These are phyloP conservation scores for Retiboletus flavoniger DNA, from an alignment of 1,284 basidiomycete species.

Conservation along the genomic window DNA sequence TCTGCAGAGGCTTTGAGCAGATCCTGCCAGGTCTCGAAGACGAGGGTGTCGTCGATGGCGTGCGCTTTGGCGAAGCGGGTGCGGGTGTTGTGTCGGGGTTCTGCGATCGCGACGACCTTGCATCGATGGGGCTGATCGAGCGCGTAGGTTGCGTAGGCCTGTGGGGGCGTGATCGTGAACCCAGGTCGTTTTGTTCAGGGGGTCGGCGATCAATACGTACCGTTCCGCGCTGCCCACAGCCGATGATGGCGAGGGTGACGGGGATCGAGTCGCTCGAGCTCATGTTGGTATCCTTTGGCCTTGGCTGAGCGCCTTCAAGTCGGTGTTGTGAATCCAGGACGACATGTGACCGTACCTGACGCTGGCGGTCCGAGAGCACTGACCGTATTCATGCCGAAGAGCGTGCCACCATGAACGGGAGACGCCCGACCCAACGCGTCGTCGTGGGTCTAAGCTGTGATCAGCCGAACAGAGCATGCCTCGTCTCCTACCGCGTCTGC, in stretches of 20 bases:
- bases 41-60: constrained; percentile 59
- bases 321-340: constrained; percentile 30
- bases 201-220: constrained; percentile 37
- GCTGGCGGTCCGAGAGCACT: neutral
- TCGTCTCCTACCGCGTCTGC: constrained; percentile 63
- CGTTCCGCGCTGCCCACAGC: constrained; percentile 79
- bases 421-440: too few relatives aligned
- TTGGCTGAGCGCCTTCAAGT: constrained; percentile 17
- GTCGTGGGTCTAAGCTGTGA: neutral
- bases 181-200: neutral
- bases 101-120: constrained; percentile 79
- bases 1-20: constrained; percentile 67
- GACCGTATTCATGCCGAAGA: neutral
- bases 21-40: constrained; percentile 73
- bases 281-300: constrained; percentile 18
- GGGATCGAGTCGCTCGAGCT: constrained; percentile 25
- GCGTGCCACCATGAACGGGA: neutral
- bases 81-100: constrained; percentile 70
- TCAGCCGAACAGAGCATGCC: constrained; percentile 44
- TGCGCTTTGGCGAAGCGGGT: constrained; percentile 55
- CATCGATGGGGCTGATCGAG: constrained; percentile 58
- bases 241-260: constrained; percentile 59
- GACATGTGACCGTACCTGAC: constrained; percentile 19
- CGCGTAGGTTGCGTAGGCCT: constrained; percentile 72
- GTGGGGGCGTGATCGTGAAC: neutral